These are phyloP conservation scores for Cryptosporidium ryanae DNA, from an alignment of 169 alveolate genomes.

Conservation along the genomic window DNA sequence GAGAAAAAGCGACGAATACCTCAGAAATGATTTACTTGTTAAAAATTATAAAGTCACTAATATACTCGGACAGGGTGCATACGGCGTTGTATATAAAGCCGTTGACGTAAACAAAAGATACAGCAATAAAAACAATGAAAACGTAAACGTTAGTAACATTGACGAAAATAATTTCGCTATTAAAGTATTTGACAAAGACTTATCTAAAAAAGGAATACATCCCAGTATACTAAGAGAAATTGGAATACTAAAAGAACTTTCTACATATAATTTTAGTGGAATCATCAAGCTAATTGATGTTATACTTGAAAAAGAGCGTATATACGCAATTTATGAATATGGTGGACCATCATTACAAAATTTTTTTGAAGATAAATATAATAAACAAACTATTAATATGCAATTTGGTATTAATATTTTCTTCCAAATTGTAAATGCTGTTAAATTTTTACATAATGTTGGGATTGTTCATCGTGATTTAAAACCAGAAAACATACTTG, in stretches of 20 bases:
- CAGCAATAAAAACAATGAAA: background rate
- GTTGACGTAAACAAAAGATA: constrained; percentile 2
- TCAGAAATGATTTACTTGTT: background rate
- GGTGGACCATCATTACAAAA: constrained; percentile 55
- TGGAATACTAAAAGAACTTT: constrained; percentile 55
- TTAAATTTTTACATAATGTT: constrained; percentile 50
- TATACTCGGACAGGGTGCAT: constrained; percentile 72
- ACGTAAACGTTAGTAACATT: background rate
- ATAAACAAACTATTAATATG: constrained; percentile 10
- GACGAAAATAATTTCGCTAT: constrained; percentile 39
- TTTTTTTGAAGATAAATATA: constrained; percentile 41
- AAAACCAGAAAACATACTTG: constrained; percentile 70
- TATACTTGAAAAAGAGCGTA: constrained; percentile 40
- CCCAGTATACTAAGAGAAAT: constrained; percentile 73
- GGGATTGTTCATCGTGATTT: constrained; percentile 73
- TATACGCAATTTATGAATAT: constrained; percentile 69
- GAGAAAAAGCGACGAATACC: constrained; percentile 12
- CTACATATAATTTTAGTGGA: constrained; percentile 15
- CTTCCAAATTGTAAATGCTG: constrained; percentile 44
- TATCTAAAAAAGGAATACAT: constrained; percentile 71
- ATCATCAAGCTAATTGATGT: constrained; percentile 38
- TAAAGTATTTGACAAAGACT: constrained; percentile 59
- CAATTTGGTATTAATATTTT: constrained; percentile 36
- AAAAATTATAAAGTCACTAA: constrained; percentile 35
- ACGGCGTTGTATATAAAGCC: constrained; percentile 63